A percentile compares a stretch with the other conserved stretches of the same genome.
These are phyloP conservation scores for Biscogniauxia mediterranea DNA, from an alignment of 2,329 filamentous ascomycete species.

Conservation along the genomic window DNA sequence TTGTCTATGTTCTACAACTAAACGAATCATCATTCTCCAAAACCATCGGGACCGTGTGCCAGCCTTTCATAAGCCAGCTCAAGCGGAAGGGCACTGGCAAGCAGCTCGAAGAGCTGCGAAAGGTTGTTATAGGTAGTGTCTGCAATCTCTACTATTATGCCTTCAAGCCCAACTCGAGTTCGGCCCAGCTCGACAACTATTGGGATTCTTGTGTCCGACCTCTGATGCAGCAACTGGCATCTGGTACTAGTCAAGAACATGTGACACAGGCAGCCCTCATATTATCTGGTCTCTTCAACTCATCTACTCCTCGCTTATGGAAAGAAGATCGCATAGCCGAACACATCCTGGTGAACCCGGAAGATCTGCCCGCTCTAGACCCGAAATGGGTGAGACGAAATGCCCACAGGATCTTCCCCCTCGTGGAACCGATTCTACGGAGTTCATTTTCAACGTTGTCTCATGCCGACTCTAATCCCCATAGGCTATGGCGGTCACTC, in stretches of 20 bases:
- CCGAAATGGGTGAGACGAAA: slow-evolving; percentile 83
- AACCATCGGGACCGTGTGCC: slow-evolving; percentile 54
- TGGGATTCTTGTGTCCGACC: slow-evolving; percentile 76
- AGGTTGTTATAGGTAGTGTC: slow-evolving; percentile 64
- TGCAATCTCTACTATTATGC: slow-evolving; percentile 82
- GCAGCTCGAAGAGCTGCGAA: slow-evolving; percentile 56
- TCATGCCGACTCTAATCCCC: slow-evolving; percentile 52
- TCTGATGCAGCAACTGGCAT: slow-evolving; percentile 59
- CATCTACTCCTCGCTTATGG: slow-evolving; percentile 62
- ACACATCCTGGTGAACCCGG: slow-evolving; percentile 54
- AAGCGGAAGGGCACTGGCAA: slow-evolving; percentile 61
- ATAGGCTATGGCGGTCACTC: slow-evolving; percentile 59
- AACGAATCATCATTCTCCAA: slow-evolving; percentile 59
- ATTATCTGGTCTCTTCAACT: slow-evolving; percentile 70
- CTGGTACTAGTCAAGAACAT: slow-evolving; percentile 41
- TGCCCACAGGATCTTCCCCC: slow-evolving; percentile 60
- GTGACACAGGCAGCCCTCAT: slow-evolving; percentile 63
- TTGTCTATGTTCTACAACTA: slow-evolving; percentile 71
- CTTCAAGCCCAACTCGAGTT: slow-evolving; percentile 67
- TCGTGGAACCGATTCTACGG: slow-evolving; percentile 60
- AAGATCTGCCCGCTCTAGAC: slow-evolving; percentile 83
- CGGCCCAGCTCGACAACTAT: slow-evolving; percentile 66
- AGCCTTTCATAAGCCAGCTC: slow-evolving; percentile 68
- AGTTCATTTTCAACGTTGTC: slow-evolving; percentile 62
- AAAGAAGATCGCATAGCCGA: slow-evolving; percentile 69